Evolutionary conservation across 2,329 filamentous ascomycete genomes (phyloP).

Genomic region (Aspergillus puulaauensis): DNA sequence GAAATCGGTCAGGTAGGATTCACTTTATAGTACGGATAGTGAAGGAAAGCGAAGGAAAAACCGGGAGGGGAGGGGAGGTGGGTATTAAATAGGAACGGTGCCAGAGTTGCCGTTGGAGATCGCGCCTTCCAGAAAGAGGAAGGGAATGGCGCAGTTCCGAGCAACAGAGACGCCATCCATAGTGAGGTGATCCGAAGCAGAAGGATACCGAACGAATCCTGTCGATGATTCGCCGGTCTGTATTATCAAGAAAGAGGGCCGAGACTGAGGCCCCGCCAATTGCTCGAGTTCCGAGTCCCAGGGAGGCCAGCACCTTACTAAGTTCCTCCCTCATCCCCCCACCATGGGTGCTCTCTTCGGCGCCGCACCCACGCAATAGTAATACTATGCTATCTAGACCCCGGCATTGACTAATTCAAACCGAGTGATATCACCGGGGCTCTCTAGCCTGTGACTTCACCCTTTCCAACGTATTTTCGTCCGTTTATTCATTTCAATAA

Average conservation of each 20-base stretch:
- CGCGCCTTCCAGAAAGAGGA: constrained; percentile 6
- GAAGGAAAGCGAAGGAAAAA: constrained; percentile 5
- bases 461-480: neutral
- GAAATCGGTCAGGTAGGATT: constrained; percentile 14
- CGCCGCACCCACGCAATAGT: constrained; percentile 3
- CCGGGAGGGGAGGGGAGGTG: constrained; percentile 12
- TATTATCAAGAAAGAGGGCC: constrained; percentile 37
- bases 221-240: constrained; percentile 31
- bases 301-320: neutral
- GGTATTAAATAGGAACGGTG: constrained; percentile 21
- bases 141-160: constrained; percentile 15
- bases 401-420: constrained; percentile 18
- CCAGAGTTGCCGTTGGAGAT: constrained; percentile 15
- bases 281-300: neutral
- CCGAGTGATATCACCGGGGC: constrained; percentile 4
- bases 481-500: neutral
- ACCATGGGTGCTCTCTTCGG: constrained; percentile 10
- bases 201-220: constrained; percentile 40
- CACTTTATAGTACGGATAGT: constrained; percentile 11
- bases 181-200: constrained; percentile 33
- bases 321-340: constrained; percentile 3
- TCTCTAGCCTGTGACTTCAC: neutral
- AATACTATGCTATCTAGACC: constrained; percentile 18
- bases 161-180: constrained; percentile 14
- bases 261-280: constrained; percentile 29